These are phyloP conservation scores for Geotrichum fermentans DNA, from an alignment of 1,139 yeast species.

Conservation along the genomic window DNA sequence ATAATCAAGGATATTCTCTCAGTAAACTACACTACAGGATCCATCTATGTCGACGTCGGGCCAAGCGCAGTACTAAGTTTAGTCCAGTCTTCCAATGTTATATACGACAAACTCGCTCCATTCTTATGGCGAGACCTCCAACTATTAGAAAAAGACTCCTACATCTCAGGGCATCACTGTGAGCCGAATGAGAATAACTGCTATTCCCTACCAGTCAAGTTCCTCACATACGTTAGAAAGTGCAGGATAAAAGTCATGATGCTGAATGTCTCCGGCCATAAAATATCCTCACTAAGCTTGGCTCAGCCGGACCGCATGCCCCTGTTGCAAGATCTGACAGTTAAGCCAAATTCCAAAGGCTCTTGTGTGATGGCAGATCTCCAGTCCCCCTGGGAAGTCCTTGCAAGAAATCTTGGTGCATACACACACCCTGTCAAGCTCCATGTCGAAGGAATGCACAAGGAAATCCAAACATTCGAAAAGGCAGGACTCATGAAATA, in stretches of 20 bases:
- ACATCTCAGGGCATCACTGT: neutral
- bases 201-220: neutral
- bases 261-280: neutral
- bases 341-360: no score
- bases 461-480: neutral
- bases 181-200: neutral
- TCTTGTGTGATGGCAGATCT: no score
- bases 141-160: neutral
- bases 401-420: neutral
- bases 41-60: neutral
- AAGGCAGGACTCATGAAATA: neutral
- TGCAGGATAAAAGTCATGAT: neutral
- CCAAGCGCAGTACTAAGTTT: neutral
- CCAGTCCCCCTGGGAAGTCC: no score
- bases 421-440: neutral
- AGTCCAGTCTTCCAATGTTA: neutral
- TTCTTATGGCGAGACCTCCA: neutral
- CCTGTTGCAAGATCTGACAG: neutral
- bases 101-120: neutral
- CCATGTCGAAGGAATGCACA: neutral
- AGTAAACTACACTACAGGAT: neutral
- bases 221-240: neutral
- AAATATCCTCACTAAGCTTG: neutral
- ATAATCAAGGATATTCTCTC: neutral
- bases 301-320: neutral